Conservation (phyloP, 768 basidiomycete species). For the Naganishia antarctica region DNA sequence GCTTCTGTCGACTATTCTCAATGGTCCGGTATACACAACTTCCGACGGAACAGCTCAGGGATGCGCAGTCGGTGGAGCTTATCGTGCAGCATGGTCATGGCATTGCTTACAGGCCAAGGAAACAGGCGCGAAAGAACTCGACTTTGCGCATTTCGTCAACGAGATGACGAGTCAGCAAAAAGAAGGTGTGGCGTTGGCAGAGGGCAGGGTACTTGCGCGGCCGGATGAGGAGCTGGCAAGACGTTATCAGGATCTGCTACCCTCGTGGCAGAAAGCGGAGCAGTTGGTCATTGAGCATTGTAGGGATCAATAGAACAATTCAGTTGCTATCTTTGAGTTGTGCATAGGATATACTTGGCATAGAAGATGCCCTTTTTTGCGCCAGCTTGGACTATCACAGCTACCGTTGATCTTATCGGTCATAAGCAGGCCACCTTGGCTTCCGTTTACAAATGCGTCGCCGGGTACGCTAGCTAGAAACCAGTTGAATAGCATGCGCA, state of each 20-base stretch:
- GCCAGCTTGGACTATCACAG: too few species aligned
- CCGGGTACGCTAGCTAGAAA: too few species aligned
- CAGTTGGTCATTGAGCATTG: conserved; percentile 22
- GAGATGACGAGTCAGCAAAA: background rate
- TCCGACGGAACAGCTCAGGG: conserved; percentile 23
- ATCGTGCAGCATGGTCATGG: conserved; percentile 23
- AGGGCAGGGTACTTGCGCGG: conserved; percentile 19
- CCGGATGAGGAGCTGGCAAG: conserved; percentile 22
- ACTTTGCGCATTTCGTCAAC: conserved; percentile 20
- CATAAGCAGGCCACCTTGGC: too few species aligned
- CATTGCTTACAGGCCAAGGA: conserved; percentile 8
- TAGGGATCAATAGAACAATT: background rate
- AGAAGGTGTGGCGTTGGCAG: background rate
- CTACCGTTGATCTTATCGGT: too few species aligned
- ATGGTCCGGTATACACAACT: conserved; percentile 61
- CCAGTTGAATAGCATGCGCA: too few species aligned
- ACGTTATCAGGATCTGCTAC: conserved; percentile 24
- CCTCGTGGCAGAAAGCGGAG: conserved; percentile 25
- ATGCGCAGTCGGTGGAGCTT: conserved; percentile 27
- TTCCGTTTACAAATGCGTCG: too few species aligned
- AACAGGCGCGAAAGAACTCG: background rate
- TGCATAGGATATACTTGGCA: too few species aligned
- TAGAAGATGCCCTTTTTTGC: too few species aligned
- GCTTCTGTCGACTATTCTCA: conserved; percentile 72
- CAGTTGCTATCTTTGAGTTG: too few species aligned